phyloP scores from a whole-genome alignment of 2,329 filamentous ascomycete species.

The Aureobasidium sp. region DNA sequence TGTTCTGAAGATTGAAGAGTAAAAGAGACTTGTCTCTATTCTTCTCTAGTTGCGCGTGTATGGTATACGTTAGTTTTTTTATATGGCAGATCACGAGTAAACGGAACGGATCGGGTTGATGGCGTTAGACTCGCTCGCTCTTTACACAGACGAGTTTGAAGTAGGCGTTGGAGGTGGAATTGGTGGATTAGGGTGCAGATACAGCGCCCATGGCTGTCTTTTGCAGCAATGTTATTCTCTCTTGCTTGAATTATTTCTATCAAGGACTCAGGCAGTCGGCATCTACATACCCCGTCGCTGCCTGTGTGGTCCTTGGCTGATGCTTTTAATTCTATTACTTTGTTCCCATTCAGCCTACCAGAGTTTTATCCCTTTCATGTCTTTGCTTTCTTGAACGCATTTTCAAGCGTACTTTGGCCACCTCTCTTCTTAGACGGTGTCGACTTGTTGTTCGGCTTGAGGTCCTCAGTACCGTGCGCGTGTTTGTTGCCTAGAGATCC shows the following conservation, averaged over 20 bases:
- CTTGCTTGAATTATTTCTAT: neutral
- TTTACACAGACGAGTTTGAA: neutral
- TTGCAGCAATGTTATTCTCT: neutral
- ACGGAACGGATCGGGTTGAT: conserved; percentile 4
- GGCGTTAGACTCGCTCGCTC: conserved; percentile 4
- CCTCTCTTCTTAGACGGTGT: conserved; percentile 14
- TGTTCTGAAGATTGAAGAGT: conserved; percentile 11
- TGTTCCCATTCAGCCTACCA: neutral
- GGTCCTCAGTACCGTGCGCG: conserved; percentile 1
- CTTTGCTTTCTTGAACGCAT: conserved; percentile 23
- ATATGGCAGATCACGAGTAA: neutral
- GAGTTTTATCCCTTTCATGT: neutral
- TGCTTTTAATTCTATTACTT: neutral
- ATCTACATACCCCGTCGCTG: conserved; percentile 7
- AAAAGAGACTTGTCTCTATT: neutral
- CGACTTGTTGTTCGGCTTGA: neutral
- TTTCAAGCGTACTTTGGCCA: conserved; percentile 27
- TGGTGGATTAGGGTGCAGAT: neutral
- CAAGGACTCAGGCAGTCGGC: neutral
- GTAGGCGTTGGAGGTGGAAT: neutral
- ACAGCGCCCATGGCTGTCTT: neutral
- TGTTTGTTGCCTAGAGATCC: conserved; percentile 26
- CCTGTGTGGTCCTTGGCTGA: neutral
- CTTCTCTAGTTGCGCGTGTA: neutral
- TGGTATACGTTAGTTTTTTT: neutral